These are phyloP conservation scores for Macrolepiota dolichaula DNA, from an alignment of 768 basidiomycete genomes.

Conservation along the genomic window DNA sequence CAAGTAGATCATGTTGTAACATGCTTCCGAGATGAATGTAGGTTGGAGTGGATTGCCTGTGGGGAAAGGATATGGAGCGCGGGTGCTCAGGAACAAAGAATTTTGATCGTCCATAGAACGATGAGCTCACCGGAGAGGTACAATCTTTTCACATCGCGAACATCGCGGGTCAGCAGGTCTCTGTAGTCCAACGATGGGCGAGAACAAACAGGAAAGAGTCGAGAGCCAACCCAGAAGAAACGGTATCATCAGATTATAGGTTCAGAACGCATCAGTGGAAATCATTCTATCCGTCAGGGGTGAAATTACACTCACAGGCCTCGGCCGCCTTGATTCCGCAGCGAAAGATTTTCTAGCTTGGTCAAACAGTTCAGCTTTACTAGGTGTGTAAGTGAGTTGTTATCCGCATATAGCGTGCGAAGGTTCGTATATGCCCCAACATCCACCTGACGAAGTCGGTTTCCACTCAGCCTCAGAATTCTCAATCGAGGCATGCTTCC, in stretches of 20 bases:
- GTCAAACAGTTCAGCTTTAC: constrained; percentile 51
- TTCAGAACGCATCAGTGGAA: constrained; percentile 14
- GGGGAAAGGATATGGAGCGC: constrained; percentile 12
- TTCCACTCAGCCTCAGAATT: constrained; percentile 83
- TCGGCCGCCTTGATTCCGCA: constrained; percentile 83
- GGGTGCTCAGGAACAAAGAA: constrained; percentile 10
- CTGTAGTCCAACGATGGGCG: constrained; percentile 21
- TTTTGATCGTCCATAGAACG: constrained; percentile 11
- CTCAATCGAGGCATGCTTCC: constrained; percentile 65
- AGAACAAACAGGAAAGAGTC: constrained; percentile 6
- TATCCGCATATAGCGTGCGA: constrained; percentile 91
- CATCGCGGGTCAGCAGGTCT: constrained; percentile 56
- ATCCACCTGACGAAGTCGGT: constrained; percentile 68
- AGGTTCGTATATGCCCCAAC: constrained; percentile 62
- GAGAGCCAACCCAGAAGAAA: constrained; percentile 5
- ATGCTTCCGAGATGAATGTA: constrained; percentile 65
- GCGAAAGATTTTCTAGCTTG: constrained; percentile 85
- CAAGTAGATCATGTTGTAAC: constrained; percentile 89
- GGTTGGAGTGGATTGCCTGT: constrained; percentile 69
- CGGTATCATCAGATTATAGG: constrained; percentile 11
- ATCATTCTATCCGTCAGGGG: constrained; percentile 18
- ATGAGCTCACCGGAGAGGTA: constrained; percentile 83
- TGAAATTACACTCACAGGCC: constrained; percentile 59
- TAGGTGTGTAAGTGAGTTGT: constrained; percentile 59
- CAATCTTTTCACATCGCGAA: constrained; percentile 89